A percentile compares a stretch with the other conserved stretches of the same genome.
Evolutionary conservation across 257 asterid genomes (phyloP).

Genomic region (Fraxinus excelsior): DNA sequence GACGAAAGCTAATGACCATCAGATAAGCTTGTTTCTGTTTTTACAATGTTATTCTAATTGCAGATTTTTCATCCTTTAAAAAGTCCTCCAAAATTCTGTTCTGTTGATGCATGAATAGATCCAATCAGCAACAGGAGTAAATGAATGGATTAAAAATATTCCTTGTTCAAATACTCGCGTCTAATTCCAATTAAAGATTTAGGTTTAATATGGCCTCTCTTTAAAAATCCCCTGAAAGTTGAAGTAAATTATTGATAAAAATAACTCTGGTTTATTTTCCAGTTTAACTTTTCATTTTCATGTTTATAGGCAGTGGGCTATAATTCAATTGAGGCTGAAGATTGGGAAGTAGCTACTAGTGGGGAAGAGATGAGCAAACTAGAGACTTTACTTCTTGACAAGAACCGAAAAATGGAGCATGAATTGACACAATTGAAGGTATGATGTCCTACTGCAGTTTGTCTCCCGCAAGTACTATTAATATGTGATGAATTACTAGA

Average conservation of each 20-base stretch:
- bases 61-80: constrained; percentile 23
- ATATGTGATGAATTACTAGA: constrained; percentile 4
- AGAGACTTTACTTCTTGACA: constrained; percentile 93
- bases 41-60: constrained; percentile 16
- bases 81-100: constrained; percentile 3
- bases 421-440: constrained; percentile 95
- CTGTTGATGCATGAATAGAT: constrained; percentile 7
- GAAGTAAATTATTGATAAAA: constrained; percentile 5
- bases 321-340: constrained; percentile 99
- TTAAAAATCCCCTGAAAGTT: not conserved
- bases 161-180: constrained; percentile 6
- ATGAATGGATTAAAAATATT: not conserved
- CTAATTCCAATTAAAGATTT: not conserved
- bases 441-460: constrained; percentile 25
- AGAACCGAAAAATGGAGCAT: constrained; percentile 98
- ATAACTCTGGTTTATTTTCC: constrained; percentile 1
- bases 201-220: not conserved
- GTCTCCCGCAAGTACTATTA: constrained; percentile 6
- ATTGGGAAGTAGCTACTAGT: constrained; percentile 96
- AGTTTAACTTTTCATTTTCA: constrained; percentile 16
- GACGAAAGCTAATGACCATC: not conserved
- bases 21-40: constrained; percentile 13
- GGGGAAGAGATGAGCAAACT: constrained; percentile 99
- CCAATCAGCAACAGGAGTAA: not conserved
- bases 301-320: constrained; percentile 92